Percentiles rank a stretch among this genome's conserved stretches.
These are phyloP conservation scores for Annona cherimola DNA, from an alignment of 164 flowering plant species.

Conservation along the genomic window DNA sequence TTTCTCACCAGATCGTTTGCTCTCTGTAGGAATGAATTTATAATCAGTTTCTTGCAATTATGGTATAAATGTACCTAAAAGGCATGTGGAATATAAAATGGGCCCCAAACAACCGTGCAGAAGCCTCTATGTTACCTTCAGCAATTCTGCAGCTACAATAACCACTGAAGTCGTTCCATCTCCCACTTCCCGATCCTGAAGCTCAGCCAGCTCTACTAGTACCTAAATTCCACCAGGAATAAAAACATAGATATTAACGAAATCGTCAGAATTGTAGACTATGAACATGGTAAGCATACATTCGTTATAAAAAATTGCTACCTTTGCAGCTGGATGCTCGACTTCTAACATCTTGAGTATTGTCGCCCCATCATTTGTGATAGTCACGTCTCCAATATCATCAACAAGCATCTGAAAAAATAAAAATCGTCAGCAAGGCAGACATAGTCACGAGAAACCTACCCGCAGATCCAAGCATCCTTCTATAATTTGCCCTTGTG, in stretches of 20 bases:
- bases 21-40: constrained; percentile 50
- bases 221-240: constrained; percentile 39
- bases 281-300: neutral
- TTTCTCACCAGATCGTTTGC: constrained; percentile 93
- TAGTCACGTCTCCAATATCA: constrained; percentile 98
- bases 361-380: constrained; percentile 99
- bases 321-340: constrained; percentile 99
- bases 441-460: neutral
- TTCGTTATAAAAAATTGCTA: constrained; percentile 15
- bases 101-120: neutral
- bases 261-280: neutral
- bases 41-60: neutral
- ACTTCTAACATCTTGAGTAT: constrained; percentile 96
- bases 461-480: no score
- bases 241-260: neutral
- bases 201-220: constrained; percentile 97
- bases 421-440: neutral
- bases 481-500: no score
- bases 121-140: constrained; percentile 55
- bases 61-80: neutral
- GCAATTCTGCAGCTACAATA: constrained; percentile 91
- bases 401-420: constrained; percentile 90
- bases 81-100: neutral
- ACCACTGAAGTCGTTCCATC: constrained; percentile 99
- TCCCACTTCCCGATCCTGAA: constrained; percentile 98